These are phyloP conservation scores for Rhodotorula sp. DNA, from an alignment of 1,284 basidiomycete genomes.

Conservation along the genomic window DNA sequence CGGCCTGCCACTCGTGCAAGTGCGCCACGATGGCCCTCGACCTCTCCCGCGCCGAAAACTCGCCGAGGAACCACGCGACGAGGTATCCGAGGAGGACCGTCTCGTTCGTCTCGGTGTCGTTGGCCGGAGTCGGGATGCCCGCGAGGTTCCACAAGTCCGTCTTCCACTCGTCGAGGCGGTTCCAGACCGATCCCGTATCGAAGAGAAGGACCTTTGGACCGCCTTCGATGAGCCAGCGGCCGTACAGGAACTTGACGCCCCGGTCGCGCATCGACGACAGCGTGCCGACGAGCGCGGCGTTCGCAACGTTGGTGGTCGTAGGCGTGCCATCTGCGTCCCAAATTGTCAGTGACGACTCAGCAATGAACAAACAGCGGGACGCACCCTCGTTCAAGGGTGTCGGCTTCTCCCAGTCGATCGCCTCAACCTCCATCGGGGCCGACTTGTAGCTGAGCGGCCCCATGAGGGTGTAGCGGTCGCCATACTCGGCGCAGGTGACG, in stretches of 20 bases:
- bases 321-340: conserved; percentile 20
- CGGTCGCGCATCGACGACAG: conserved; percentile 75
- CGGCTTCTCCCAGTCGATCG: conserved; percentile 66
- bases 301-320: conserved; percentile 33
- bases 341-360: not conserved
- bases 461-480: conserved; percentile 78
- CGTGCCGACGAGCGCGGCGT: conserved; percentile 63
- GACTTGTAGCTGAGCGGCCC: conserved; percentile 95
- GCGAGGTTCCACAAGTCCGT: conserved; percentile 96
- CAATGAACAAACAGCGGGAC: not conserved
- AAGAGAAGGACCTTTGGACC: conserved; percentile 91
- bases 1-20: conserved; percentile 99
- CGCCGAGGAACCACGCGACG: conserved; percentile 98
- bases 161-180: conserved; percentile 95
- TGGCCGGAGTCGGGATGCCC: conserved; percentile 91
- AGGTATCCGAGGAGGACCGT: conserved; percentile 99
- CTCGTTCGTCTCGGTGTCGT: conserved; percentile 97
- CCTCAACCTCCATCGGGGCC: conserved; percentile 96
- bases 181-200: conserved; percentile 85
- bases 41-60: conserved; percentile 50
- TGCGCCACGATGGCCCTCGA: conserved; percentile 90
- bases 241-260: conserved; percentile 91
- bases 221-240: conserved; percentile 96
- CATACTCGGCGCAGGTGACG: conserved; percentile 87
- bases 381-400: conserved; percentile 23